phyloP scores from a whole-genome alignment of 306 rosid species.

The Vicia faba region DNA sequence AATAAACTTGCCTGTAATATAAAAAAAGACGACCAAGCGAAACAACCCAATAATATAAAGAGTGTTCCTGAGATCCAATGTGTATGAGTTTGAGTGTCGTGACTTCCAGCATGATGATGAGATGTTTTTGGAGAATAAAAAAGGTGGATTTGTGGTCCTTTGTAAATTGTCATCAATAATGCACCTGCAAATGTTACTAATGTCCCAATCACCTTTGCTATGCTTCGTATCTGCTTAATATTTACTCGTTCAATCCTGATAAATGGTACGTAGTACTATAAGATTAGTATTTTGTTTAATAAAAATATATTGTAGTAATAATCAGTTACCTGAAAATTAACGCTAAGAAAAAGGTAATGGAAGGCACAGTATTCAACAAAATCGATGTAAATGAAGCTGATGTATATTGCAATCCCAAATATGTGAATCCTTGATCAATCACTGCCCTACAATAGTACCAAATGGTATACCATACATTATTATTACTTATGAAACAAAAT shows the following conservation, averaged over 20 bases:
- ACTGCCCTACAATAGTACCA: conserved; percentile 53
- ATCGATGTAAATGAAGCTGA: conserved; percentile 76
- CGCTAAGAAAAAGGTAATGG: conserved; percentile 65
- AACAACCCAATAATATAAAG: conserved; percentile 42
- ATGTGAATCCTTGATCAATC: conserved; percentile 71
- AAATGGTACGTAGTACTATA: no score
- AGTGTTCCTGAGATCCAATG: conserved; percentile 47
- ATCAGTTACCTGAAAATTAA: conserved; percentile 52
- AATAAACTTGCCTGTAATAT: neutral
- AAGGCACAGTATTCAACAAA: conserved; percentile 69
- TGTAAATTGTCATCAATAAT: conserved; percentile 66
- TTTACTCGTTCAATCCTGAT: conserved; percentile 47
- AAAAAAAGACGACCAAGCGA: conserved; percentile 47
- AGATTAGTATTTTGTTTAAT: no score
- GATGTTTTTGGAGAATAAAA: conserved; percentile 38
- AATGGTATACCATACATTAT: neutral
- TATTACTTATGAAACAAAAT: neutral
- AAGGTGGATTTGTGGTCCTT: conserved; percentile 63
- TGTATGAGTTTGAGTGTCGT: conserved; percentile 21
- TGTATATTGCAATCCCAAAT: conserved; percentile 69
- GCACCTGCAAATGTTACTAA: conserved; percentile 65
- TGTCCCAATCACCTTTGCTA: conserved; percentile 68
- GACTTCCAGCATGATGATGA: conserved; percentile 8
- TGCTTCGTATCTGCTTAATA: conserved; percentile 49
- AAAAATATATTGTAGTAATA: no score